These are phyloP conservation scores for Agrocybe chaxingu DNA, from an alignment of 768 basidiomycete species.

Conservation along the genomic window DNA sequence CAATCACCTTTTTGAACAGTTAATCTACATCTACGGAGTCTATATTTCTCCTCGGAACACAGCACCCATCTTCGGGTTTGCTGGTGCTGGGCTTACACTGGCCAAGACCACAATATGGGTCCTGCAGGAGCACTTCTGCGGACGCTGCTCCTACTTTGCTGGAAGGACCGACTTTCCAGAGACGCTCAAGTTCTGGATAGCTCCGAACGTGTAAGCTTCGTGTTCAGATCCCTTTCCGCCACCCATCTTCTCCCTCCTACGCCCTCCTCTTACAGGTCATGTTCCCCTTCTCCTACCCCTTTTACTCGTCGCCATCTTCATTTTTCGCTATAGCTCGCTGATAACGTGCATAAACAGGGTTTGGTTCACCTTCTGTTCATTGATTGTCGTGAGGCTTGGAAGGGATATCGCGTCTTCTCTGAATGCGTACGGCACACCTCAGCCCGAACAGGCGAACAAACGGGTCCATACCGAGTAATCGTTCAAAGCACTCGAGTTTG, in stretches of 20 bases:
- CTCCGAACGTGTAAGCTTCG: conserved; percentile 62
- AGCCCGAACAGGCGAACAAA: too few relatives aligned
- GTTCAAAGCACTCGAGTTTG: too few relatives aligned
- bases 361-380: conserved; percentile 28
- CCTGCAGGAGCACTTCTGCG: conserved; percentile 69
- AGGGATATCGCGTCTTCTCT: conserved; percentile 27
- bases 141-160: conserved; percentile 49
- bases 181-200: conserved; percentile 57
- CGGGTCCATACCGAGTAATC: too few relatives aligned
- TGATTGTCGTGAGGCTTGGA: conserved; percentile 33
- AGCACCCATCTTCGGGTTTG: conserved; percentile 73
- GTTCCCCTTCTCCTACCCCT: neutral
- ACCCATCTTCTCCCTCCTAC: too few relatives aligned
- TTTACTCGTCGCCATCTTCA: neutral
- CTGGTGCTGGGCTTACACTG: conserved; percentile 66
- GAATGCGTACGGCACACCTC: neutral
- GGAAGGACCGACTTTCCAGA: conserved; percentile 52
- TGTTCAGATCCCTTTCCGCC: too few relatives aligned
- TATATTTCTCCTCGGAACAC: conserved; percentile 45
- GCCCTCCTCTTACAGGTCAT: too few relatives aligned
- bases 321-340: neutral
- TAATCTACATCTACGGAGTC: conserved; percentile 60
- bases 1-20: conserved; percentile 17
- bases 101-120: conserved; percentile 77
- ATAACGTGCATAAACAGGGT: conserved; percentile 18